Conservation (phyloP, 2,329 filamentous ascomycete genomes). For the Aspergillus phoenicis region DNA sequence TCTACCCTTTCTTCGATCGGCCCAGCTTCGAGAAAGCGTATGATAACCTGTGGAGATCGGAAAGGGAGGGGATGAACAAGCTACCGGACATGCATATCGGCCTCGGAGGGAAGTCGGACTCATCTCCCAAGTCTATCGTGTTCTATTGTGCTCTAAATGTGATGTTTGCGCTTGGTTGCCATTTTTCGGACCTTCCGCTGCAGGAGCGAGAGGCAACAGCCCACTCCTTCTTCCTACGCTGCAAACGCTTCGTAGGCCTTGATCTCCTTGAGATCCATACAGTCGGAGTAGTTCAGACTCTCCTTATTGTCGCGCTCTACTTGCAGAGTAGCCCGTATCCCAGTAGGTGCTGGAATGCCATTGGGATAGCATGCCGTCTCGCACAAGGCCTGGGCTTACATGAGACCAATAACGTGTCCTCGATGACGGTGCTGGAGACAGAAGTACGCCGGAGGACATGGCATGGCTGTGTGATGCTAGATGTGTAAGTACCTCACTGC, state of each 20-base stretch:
- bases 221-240: constrained; percentile 39
- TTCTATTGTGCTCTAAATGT: constrained; percentile 49
- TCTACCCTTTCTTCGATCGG: constrained; percentile 51
- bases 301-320: constrained; percentile 44
- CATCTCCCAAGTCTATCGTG: constrained; percentile 38
- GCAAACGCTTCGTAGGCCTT: constrained; percentile 39
- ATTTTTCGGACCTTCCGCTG: constrained; percentile 40
- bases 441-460: constrained; percentile 44
- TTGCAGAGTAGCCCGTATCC: constrained; percentile 48
- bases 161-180: constrained; percentile 48
- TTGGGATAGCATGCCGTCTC: constrained; percentile 47
- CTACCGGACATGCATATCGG: constrained; percentile 35
- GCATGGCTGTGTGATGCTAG: constrained; percentile 46
- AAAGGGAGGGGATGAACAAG: constrained; percentile 19
- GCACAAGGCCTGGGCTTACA: constrained; percentile 49
- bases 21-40: constrained; percentile 47
- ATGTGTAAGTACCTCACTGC: constrained; percentile 31
- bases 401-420: constrained; percentile 24
- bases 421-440: constrained; percentile 33
- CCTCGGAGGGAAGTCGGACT: constrained; percentile 36
- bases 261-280: constrained; percentile 44
- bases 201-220: constrained; percentile 33
- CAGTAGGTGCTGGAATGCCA: constrained; percentile 47
- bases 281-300: constrained; percentile 45
- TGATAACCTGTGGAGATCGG: constrained; percentile 41